phyloP scores from a whole-genome alignment of 1,139 yeast genomes.

The Suhomyces wounanorum region DNA sequence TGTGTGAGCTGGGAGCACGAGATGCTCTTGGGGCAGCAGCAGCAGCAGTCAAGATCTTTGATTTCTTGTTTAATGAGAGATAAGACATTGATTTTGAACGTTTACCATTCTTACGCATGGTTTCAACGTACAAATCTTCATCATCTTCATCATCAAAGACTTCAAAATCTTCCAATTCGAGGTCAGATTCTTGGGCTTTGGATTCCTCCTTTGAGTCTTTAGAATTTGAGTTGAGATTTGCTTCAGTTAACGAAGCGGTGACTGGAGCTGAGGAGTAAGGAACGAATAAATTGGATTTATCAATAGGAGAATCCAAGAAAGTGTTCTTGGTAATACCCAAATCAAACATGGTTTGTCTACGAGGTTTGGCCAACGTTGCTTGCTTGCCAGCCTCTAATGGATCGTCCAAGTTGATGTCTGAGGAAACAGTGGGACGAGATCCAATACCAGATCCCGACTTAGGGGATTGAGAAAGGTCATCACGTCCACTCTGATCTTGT shows the following conservation, averaged over 20 bases:
- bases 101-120: slow-evolving; percentile 47
- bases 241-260: slow-evolving; percentile 57
- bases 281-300: slow-evolving; percentile 57
- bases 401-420: slow-evolving; percentile 16
- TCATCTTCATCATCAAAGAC: slow-evolving; percentile 46
- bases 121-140: slow-evolving; percentile 25
- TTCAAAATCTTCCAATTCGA: slow-evolving; percentile 48
- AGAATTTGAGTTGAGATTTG: neutral
- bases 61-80: slow-evolving; percentile 49
- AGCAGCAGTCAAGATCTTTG: slow-evolving; percentile 67
- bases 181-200: slow-evolving; percentile 22
- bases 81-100: slow-evolving; percentile 68
- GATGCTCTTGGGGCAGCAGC: slow-evolving; percentile 84
- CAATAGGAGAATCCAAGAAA: slow-evolving; percentile 52
- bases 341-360: slow-evolving; percentile 53
- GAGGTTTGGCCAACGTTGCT: slow-evolving; percentile 32
- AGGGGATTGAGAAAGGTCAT: slow-evolving; percentile 12
- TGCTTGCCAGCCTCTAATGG: slow-evolving; percentile 32
- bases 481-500: slow-evolving; percentile 14
- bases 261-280: slow-evolving; percentile 80
- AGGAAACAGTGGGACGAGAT: neutral
- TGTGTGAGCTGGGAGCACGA: slow-evolving; percentile 54
- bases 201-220: slow-evolving; percentile 11
- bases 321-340: slow-evolving; percentile 47
- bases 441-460: slow-evolving; percentile 9